A percentile compares a stretch with the other conserved stretches of the same genome.
These are phyloP conservation scores for Stephanodiscus triporus DNA, from an alignment of 108 stramenopile species.

Conservation along the genomic window DNA sequence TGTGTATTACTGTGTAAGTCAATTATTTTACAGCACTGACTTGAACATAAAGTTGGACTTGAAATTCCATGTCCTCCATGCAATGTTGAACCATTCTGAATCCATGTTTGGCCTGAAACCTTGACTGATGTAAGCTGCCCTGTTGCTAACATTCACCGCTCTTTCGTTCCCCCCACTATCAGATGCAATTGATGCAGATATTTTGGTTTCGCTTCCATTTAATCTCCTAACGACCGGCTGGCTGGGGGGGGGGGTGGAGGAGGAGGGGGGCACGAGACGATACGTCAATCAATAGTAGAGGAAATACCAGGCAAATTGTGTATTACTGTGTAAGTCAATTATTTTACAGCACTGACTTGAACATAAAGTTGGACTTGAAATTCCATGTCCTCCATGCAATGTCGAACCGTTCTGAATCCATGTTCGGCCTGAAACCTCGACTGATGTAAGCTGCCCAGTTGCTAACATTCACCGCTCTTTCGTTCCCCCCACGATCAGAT, in stretches of 20 bases:
- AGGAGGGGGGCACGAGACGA: too few species aligned
- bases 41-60: constrained; percentile 40
- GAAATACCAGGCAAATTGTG: too few species aligned
- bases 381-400: constrained; percentile 31
- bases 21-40: constrained; percentile 26
- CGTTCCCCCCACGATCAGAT: constrained; percentile 39
- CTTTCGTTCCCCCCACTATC: constrained; percentile 39
- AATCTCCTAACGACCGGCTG: too few species aligned
- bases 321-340: too few species aligned
- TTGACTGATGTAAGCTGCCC: constrained; percentile 24
- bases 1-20: too few species aligned
- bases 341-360: constrained; percentile 30
- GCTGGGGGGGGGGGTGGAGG: too few species aligned
- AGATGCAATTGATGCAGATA: constrained; percentile 38
- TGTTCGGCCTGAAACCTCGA: constrained; percentile 16
- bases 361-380: constrained; percentile 40
- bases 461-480: constrained; percentile 34
- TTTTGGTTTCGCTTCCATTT: constrained; percentile 16
- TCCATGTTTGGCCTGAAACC: constrained; percentile 21
- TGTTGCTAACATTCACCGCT: constrained; percentile 37
- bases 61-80: constrained; percentile 32
- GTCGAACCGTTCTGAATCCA: constrained; percentile 23
- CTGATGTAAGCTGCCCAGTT: constrained; percentile 35
- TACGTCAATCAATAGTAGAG: too few species aligned
- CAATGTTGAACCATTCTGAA: constrained; percentile 20